Evolutionary conservation across 2,329 filamentous ascomycete genomes (phyloP), one percentile per base, ranked within the genome.

Genomic region (Colletotrichum coccodes): DNA sequence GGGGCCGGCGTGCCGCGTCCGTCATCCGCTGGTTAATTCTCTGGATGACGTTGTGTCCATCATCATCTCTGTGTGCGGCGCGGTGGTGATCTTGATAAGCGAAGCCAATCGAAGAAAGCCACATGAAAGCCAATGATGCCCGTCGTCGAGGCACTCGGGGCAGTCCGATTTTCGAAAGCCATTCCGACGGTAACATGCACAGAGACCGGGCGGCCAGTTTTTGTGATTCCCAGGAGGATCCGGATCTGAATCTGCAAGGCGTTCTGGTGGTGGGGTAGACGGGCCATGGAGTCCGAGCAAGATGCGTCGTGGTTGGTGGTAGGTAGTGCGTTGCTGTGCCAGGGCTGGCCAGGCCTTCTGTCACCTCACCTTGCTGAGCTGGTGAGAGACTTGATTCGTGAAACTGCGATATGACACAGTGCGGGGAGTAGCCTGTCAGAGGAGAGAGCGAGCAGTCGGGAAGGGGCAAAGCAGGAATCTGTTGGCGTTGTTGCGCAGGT

Each of bases 341-440:
- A 32, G 58, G n/a, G n/a, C n/a, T n/a, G n/a, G 58, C 64, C 57
- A 58, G 64, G 58, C 47, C 52, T 64, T 40, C 36, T 16, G 54
- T 68, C 54, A 34, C 46, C 53, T 56, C 54, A 54, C 40, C 36
- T 32, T 46, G 16, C 40, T 23, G 23, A 47, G 36, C 50, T 56
- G 36, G 36, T 32, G 38, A 52, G 42, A 42, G 36, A 60, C 61
- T 38, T 68, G 60, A 65, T 68, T 68, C 65, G 61, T 42, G 54
- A 52, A 59, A 56, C 61, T 56, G 32, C 61, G 14, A 46, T 26
- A 42, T 49, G 28, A 47, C 40, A 42, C 44, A 47, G 54, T 68
- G 65, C 54, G 60, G 65, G 65, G 61, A 68, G 32, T 28, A 54
- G 65, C 65, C 65, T 68, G 32, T 65, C 32, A 68, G 40, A 65